Percentiles rank a stretch among this genome's conserved stretches.
Evolutionary conservation across 1,284 basidiomycete genomes (phyloP).

Genomic region (Limonomyces culmigenus): DNA sequence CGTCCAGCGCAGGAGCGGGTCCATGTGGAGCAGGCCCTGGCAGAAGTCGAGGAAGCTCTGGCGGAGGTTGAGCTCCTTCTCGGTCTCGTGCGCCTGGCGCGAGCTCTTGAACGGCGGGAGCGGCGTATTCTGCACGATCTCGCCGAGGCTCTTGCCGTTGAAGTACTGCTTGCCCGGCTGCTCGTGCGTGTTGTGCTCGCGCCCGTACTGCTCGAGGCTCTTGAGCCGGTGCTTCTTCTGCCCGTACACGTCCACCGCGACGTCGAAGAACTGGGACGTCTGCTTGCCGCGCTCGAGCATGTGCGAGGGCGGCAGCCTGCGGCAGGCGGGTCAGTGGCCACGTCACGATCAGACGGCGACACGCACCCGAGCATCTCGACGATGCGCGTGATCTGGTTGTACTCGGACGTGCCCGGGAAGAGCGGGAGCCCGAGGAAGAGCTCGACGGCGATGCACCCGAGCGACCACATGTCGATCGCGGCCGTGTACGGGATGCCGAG

Average conservation of each 20-base stretch:
- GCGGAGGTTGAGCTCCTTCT: constrained; percentile 93
- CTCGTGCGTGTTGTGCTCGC: constrained; percentile 89
- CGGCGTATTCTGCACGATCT: constrained; percentile 92
- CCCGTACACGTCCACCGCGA: constrained; percentile 63
- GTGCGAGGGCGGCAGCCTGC: constrained; percentile 76
- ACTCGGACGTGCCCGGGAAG: constrained; percentile 98
- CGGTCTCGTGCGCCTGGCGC: constrained; percentile 73
- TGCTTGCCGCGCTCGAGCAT: constrained; percentile 97
- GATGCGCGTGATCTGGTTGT: constrained; percentile 94
- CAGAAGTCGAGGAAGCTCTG: constrained; percentile 97
- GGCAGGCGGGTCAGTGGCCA: too few species aligned
- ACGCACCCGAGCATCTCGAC: constrained; percentile 95
- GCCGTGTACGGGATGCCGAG: constrained; percentile 90
- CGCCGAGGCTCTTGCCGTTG: constrained; percentile 83
- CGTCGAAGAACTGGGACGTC: constrained; percentile 86
- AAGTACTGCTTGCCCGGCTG: constrained; percentile 99
- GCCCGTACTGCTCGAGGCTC: constrained; percentile 85
- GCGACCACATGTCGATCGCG: constrained; percentile 90
- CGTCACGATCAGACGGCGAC: constrained; percentile 4
- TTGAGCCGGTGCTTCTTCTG: constrained; percentile 87
- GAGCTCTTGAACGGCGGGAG: constrained; percentile 63
- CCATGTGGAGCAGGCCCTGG: constrained; percentile 83
- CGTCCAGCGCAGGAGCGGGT: constrained; percentile 92
- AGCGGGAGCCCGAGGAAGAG: constrained; percentile 91
- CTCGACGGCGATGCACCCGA: constrained; percentile 95